Percentiles rank a stretch among this genome's conserved stretches.
These are phyloP conservation scores for Zizania latifolia DNA, from an alignment of 176 grass and related monocot genomes.

Conservation along the genomic window DNA sequence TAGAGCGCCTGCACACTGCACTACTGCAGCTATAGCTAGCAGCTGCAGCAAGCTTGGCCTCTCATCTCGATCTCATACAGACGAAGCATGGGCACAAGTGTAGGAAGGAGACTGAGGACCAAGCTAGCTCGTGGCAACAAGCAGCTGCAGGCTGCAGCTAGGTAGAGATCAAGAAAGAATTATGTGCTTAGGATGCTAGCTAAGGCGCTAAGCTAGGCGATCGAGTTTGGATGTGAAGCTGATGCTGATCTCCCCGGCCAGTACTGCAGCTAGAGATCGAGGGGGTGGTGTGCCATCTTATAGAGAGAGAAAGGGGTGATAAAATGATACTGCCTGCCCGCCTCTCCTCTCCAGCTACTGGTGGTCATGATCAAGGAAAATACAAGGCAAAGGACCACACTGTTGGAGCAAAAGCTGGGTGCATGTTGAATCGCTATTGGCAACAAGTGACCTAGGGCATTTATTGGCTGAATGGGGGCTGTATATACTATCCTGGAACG, in stretches of 20 bases:
- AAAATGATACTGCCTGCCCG: background rate
- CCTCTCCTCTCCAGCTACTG: background rate
- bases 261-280: background rate
- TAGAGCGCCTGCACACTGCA: too few relatives aligned
- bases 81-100: conserved; percentile 14
- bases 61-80: background rate
- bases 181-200: background rate
- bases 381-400: conserved; percentile 28
- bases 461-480: conserved; percentile 37
- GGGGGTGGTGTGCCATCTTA: conserved; percentile 26
- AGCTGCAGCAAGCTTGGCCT: too few relatives aligned
- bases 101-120: conserved; percentile 5
- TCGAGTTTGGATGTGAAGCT: conserved; percentile 1
- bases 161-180: conserved; percentile 4
- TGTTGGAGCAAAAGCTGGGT: conserved; percentile 12
- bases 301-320: conserved; percentile 5
- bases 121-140: too few relatives aligned
- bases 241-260: too few relatives aligned
- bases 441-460: conserved; percentile 37
- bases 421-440: conserved; percentile 28
- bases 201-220: background rate
- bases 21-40: too few relatives aligned
- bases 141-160: conserved; percentile 8
- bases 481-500: background rate
- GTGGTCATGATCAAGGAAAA: conserved; percentile 7